A percentile compares a stretch with the other conserved stretches of the same genome.
phyloP scores from a whole-genome alignment of 176 grass and related monocot genomes.

The Carex pumila region DNA sequence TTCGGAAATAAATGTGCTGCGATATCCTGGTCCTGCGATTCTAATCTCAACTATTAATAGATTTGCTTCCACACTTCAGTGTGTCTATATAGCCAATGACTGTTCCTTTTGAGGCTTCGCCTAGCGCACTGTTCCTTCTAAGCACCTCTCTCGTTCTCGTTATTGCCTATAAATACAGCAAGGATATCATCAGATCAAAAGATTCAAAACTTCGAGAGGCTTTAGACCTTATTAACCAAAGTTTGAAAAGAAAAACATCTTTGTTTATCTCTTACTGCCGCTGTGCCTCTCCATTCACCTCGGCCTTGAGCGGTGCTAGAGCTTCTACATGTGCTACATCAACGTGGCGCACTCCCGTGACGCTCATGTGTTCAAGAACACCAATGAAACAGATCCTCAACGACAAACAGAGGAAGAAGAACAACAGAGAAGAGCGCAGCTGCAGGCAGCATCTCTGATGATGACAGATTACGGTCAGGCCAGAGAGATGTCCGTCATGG shows the following conservation, averaged over 20 bases:
- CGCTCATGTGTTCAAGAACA: neutral
- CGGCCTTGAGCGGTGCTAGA: neutral
- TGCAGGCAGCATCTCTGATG: neutral
- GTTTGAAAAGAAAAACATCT: neutral
- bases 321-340: conserved; percentile 16
- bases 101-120: no score
- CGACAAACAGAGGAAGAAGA: neutral
- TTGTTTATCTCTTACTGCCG: neutral
- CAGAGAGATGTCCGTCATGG: conserved; percentile 69
- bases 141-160: neutral
- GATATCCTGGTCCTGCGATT: no score
- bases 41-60: no score
- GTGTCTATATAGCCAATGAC: no score
- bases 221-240: neutral
- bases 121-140: neutral
- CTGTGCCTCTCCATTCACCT: neutral
- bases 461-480: conserved; percentile 36
- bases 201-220: neutral
- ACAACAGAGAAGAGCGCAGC: neutral
- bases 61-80: no score
- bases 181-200: neutral
- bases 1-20: no score
- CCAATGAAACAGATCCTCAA: neutral
- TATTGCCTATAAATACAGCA: neutral
- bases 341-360: conserved; percentile 42